Evolutionary conservation across 805 yeast genomes (phyloP), one percentile per base, ranked within the genome.

Genomic region (Blastobotrys mokoenaii): DNA sequence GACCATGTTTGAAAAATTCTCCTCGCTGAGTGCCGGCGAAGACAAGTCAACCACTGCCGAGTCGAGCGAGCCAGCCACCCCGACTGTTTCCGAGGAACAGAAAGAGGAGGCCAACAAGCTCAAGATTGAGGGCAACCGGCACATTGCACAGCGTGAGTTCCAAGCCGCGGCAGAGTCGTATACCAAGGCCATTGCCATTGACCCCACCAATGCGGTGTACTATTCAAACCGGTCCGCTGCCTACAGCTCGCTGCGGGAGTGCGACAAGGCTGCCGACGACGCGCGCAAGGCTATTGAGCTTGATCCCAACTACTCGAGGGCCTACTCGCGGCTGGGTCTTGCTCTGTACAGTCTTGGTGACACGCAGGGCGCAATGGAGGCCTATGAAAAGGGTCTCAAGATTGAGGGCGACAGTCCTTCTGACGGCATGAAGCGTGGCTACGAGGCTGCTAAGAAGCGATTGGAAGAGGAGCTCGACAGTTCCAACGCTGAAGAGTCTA

Each of bases 161-260:
- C 71, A 69, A 12, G 70, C 64, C 33, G 97, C 98, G 3, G 73
- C 87, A 44, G 75, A 72, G 18, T 78, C 81, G 53, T 93, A 93
- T 66, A 75, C 95, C 6, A 79, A 77, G 45, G 97, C 97, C 9
- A 77, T 93, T 54, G 77, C 67, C 18, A 65, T 81, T 50, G 72
- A 79, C 52, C 79, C 88, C 45, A 64, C 72, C 14, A 88, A 87
- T 62, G 88, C 89, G 14, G 85, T 93, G 16, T 93, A 82, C 65
- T 77, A 76, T 50, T 88, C 97, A 31, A 93, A 93, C 69, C 80
- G 98, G 61, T 97, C 98, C 11, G 98, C 98, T 37, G 97, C 97
- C 2, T 80, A 84, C 66, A 84, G 95, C 9, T 85, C 96, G 4
- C 58, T 76, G 27, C 74, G 78, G 51, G 70, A 87, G 49, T 89